A percentile compares a stretch with the other conserved stretches of the same genome.
Evolutionary conservation across 1,284 basidiomycete genomes (phyloP).

Genomic region (Boletus austroedulis): DNA sequence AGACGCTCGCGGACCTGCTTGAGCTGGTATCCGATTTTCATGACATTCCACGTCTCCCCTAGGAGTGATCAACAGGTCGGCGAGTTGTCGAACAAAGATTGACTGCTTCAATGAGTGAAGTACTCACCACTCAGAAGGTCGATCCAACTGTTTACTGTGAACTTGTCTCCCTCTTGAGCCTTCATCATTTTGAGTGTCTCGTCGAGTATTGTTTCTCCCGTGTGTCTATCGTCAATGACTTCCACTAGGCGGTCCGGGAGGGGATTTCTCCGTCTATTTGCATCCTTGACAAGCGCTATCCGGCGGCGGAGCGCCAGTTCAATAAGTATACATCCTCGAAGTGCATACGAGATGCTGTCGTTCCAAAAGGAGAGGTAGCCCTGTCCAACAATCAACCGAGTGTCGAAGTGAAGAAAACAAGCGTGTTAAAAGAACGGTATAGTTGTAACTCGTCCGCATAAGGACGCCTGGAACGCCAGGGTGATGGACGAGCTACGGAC

Average conservation of each 20-base stretch:
- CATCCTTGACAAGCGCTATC: constrained; percentile 85
- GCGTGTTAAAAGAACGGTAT: not conserved
- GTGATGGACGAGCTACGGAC: not conserved
- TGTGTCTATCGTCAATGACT: constrained; percentile 86
- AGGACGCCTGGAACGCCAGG: not conserved
- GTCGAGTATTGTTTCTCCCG: constrained; percentile 93
- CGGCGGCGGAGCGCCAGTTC: constrained; percentile 88
- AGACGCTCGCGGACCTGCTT: constrained; percentile 96
- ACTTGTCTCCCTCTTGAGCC: constrained; percentile 64
- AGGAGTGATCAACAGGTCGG: not conserved
- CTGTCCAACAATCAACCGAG: constrained; percentile 42
- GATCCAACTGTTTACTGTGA: constrained; percentile 91
- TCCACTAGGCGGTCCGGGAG: constrained; percentile 85
- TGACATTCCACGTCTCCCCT: constrained; percentile 99
- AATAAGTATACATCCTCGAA: constrained; percentile 91
- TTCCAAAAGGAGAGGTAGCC: constrained; percentile 97
- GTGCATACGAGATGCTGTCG: constrained; percentile 95
- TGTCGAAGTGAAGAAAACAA: constrained; percentile 25
- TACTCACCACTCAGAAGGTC: constrained; percentile 82
- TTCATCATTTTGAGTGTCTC: constrained; percentile 97
- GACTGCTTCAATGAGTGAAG: not conserved
- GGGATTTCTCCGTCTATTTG: constrained; percentile 72
- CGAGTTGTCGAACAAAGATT: too few relatives aligned
- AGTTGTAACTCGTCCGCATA: constrained; percentile 5
- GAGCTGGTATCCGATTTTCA: constrained; percentile 97